A percentile compares a stretch with the other conserved stretches of the same genome.
These are phyloP conservation scores for Blastobotrys parvus DNA, from an alignment of 805 yeast genomes.

Conservation along the genomic window DNA sequence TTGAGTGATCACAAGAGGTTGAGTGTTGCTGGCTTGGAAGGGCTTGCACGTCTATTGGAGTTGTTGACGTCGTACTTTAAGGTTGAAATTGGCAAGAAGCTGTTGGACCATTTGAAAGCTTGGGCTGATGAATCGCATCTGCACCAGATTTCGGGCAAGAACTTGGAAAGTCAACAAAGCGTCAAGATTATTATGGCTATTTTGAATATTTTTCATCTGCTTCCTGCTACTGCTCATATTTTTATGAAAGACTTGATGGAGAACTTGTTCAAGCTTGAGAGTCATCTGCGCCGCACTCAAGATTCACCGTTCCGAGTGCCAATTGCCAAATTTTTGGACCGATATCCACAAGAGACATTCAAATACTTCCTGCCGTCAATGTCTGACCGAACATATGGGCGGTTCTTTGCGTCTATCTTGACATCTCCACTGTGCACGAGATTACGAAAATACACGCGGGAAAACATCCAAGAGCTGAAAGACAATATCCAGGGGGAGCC, in stretches of 20 bases:
- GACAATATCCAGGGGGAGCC: conserved; percentile 41
- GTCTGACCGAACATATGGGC: conserved; percentile 54
- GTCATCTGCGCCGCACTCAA: conserved; percentile 74
- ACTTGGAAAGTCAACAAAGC: conserved; percentile 68
- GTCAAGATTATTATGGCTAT: conserved; percentile 86
- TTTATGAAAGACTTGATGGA: conserved; percentile 81
- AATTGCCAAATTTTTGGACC: conserved; percentile 72
- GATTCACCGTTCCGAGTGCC: conserved; percentile 89
- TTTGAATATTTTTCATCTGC: conserved; percentile 78
- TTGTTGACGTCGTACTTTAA: conserved; percentile 85
- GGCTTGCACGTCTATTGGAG: conserved; percentile 78
- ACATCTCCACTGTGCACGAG: conserved; percentile 45
- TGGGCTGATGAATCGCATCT: conserved; percentile 86
- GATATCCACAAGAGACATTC: conserved; percentile 70
- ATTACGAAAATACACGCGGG: conserved; percentile 48
- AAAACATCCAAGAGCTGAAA: conserved; percentile 33
- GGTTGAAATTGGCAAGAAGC: conserved; percentile 90
- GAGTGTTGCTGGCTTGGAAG: conserved; percentile 84
- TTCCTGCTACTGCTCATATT: conserved; percentile 88
- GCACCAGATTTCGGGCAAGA: conserved; percentile 69
- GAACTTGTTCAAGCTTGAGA: conserved; percentile 70
- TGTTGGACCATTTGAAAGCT: conserved; percentile 87
- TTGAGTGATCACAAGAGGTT: conserved; percentile 87
- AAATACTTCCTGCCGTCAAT: conserved; percentile 62
- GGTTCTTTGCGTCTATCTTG: conserved; percentile 59